Conservation (phyloP, 2,329 filamentous ascomycete species). For the Alternaria gansuensis region DNA sequence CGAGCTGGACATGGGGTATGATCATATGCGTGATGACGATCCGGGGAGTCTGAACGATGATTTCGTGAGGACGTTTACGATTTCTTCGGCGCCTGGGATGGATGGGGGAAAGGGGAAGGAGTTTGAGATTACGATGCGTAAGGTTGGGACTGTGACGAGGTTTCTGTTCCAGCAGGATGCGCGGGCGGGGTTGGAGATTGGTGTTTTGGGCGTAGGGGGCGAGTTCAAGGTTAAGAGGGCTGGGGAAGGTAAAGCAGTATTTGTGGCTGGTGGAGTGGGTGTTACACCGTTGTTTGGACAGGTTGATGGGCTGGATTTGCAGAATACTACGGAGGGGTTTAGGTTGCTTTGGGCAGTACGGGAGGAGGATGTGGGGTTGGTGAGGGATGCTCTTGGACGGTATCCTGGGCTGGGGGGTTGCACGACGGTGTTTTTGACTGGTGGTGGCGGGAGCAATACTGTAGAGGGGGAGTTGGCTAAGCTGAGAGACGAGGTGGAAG, state of each 20-base stretch:
- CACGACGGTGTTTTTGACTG: constrained; percentile 73
- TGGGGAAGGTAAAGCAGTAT: constrained; percentile 58
- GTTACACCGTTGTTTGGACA: constrained; percentile 84
- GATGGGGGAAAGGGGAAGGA: constrained; percentile 50
- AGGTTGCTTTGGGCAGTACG: constrained; percentile 74
- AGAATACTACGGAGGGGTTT: constrained; percentile 49
- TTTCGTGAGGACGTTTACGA: constrained; percentile 82
- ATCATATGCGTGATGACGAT: constrained; percentile 84
- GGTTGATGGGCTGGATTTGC: constrained; percentile 51
- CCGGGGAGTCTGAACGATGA: constrained; percentile 85
- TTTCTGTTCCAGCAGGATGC: constrained; percentile 69
- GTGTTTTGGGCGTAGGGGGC: constrained; percentile 78
- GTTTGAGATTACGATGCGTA: constrained; percentile 77
- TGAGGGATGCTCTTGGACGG: constrained; percentile 65
- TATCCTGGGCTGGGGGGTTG: constrained; percentile 62
- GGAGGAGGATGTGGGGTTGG: constrained; percentile 69
- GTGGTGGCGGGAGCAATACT: constrained; percentile 30
- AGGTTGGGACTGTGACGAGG: constrained; percentile 72
- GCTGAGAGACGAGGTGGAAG: constrained; percentile 44
- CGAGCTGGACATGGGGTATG: constrained; percentile 77
- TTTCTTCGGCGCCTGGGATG: constrained; percentile 66
- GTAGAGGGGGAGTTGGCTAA: constrained; percentile 34
- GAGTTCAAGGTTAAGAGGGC: constrained; percentile 60
- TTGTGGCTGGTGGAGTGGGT: constrained; percentile 81
- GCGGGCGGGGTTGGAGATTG: constrained; percentile 66